Conservation (phyloP, 2,329 filamentous ascomycete species). For the Fusarium euwallaceae region DNA sequence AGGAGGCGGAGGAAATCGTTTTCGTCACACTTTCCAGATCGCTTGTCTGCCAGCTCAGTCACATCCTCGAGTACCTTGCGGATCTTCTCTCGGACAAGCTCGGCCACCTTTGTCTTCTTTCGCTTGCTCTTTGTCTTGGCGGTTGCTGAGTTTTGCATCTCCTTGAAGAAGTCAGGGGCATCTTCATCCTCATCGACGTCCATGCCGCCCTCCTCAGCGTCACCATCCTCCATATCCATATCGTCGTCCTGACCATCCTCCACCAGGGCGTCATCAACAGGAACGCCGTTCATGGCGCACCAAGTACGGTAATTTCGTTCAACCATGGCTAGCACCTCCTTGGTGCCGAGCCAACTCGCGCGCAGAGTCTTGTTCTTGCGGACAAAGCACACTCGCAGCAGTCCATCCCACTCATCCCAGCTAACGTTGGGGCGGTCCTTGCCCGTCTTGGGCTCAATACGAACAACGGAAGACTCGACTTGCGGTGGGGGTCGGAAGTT, state of each 20-base stretch:
- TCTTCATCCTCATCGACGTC: slow-evolving; percentile 76
- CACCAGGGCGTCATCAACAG: slow-evolving; percentile 76
- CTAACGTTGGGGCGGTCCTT: slow-evolving; percentile 83
- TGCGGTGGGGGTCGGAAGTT: slow-evolving; percentile 96
- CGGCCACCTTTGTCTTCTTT: slow-evolving; percentile 82
- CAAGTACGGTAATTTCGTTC: slow-evolving; percentile 91
- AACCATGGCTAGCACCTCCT: slow-evolving; percentile 83
- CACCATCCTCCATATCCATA: slow-evolving; percentile 55
- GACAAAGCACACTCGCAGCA: slow-evolving; percentile 78
- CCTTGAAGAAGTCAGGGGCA: slow-evolving; percentile 86
- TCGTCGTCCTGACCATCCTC: slow-evolving; percentile 57
- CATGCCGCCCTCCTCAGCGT: slow-evolving; percentile 62
- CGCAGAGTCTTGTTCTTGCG: slow-evolving; percentile 93
- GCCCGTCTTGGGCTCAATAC: slow-evolving; percentile 88
- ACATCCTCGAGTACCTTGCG: slow-evolving; percentile 84
- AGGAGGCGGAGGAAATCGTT: slow-evolving; percentile 89
- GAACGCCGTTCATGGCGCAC: slow-evolving; percentile 87
- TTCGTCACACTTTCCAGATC: slow-evolving; percentile 90
- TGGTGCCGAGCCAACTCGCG: slow-evolving; percentile 83
- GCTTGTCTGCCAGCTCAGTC: slow-evolving; percentile 83
- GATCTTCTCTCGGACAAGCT: slow-evolving; percentile 89
- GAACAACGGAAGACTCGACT: slow-evolving; percentile 91
- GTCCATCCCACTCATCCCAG: slow-evolving; percentile 95
- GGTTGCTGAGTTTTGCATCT: slow-evolving; percentile 61
- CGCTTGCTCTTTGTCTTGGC: slow-evolving; percentile 76